A percentile compares a stretch with the other conserved stretches of the same genome.
Evolutionary conservation across 371 early-diverging fungal species (phyloP).

Genomic region (Mortierella sp.): DNA sequence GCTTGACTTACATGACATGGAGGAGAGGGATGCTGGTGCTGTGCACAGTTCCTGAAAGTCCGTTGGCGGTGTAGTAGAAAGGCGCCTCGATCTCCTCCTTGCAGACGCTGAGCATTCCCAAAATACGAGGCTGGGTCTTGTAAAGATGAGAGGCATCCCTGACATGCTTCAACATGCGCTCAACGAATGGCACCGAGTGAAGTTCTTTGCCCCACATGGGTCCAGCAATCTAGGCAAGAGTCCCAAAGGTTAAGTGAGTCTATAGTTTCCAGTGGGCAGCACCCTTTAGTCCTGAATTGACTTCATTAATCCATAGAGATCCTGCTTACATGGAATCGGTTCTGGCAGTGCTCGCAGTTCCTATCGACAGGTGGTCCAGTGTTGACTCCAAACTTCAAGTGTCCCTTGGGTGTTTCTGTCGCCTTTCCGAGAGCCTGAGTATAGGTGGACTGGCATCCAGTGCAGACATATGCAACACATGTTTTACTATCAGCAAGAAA

Average conservation of each 20-base stretch:
- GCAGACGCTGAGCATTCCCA: conserved; percentile 91
- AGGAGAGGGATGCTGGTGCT: conserved; percentile 68
- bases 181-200: conserved; percentile 86
- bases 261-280: neutral
- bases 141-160: conserved; percentile 68
- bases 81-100: conserved; percentile 80
- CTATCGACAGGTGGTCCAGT: conserved; percentile 74
- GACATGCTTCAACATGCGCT: conserved; percentile 80
- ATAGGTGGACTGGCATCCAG: conserved; percentile 83
- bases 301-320: neutral
- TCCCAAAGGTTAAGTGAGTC: neutral
- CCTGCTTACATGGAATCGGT: conserved; percentile 70
- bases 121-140: conserved; percentile 88
- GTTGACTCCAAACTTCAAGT: conserved; percentile 70
- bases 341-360: conserved; percentile 82
- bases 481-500: conserved; percentile 72
- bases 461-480: conserved; percentile 87
- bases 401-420: conserved; percentile 63
- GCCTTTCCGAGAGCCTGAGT: conserved; percentile 80
- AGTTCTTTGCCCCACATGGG: conserved; percentile 94
- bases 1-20: conserved; percentile 44
- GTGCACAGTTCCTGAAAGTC: conserved; percentile 75
- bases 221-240: conserved; percentile 85
- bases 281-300: neutral
- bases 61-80: conserved; percentile 84